Evolutionary conservation across 305 asterid species (phyloP), one percentile per base, ranked within the genome.

Genomic region (Plantago coronopus): DNA sequence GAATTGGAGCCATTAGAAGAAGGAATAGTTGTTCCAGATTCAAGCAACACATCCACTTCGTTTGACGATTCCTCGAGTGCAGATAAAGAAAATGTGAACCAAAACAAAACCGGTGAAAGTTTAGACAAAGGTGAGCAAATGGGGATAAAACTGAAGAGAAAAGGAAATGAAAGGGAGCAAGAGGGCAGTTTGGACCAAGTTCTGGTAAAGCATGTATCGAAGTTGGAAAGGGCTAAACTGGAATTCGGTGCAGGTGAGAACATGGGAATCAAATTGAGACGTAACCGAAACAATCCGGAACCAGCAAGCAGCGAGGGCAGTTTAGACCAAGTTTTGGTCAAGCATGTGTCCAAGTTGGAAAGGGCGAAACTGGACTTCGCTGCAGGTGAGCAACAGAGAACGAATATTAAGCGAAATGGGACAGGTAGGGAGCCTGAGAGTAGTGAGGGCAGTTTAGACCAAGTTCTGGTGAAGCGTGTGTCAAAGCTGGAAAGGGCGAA

Each of bases 241-340:
- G 57, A 51, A 51, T 51, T 22, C 8, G 18, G 38, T 23, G 57
- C 57, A 23, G 29, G 29, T 34, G 57, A 51, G 19, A 29, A 51
- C 16, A 51, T 51, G 40, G 55, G 71, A 49, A 56, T 55, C 23
- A 79, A 76, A 58, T 69, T 65, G 61, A 78, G 76, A 72, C 66
- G 58, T 20, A 74, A 73, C 61, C 75, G 72, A 46, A 50, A 21
- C 10, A 56, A 59, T 12, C 58, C 59, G 49, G 83, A 61, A 61
- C 20, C 31, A 49, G 74, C 74, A 60, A 76, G 59, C 50, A 27
- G 47, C 5, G 78, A 80, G 64, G 74, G 73, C 25, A 73, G 95
- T 65, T 74, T 91, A 82, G 98, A 81, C 47, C 90, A 83, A 45
- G 80, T 91, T 65, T 49, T 88, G 59, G 90, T 91, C 17, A 81